Base-by-base conservation (phyloP, 306 rosid genomes). In the Lathyrus tuberosus region DNA sequence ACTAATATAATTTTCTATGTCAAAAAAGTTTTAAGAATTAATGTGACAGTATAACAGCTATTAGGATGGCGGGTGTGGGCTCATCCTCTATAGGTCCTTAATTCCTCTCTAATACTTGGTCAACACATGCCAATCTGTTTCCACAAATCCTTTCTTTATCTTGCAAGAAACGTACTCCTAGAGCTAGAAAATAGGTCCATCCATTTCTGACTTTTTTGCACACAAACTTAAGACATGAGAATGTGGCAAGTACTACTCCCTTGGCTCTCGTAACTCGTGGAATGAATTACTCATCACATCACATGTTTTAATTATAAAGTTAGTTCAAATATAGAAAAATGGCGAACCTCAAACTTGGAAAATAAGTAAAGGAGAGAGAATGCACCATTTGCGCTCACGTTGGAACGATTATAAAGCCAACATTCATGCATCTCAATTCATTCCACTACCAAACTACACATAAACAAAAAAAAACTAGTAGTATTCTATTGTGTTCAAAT, bases 331-430 rank as follows among this genome's bases (percentile, higher is more conserved):
- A 38, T 13, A 12, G 78, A 42, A 13, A 65, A 65, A 42, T 51
- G 5, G 16, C 11, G 5, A 73, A 63, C 72, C 60, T 65, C 51
- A 65, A 30, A 56, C 62, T 74, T 65, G 26, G 22, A 74, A 74
- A 65, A 0, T 1, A 41, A 54, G 41, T 24, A 65, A 60, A 52
- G 73, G 59, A 44, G 3, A 65, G 67, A 56, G 10, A 22, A 47
- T 2, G 13, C 48, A 52, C 41, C 2, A 20, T 20, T 33, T 49
- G 33, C 71, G 65, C 78, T 76, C 81, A 62, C 20, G 69, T 65
- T 65, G 48, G 82, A 89, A 79, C 87, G 96, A 83, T 83, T 86
- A 69, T 75, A 73, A 51, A 61, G 90, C 80, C 89, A 87, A 37
- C 20, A 58, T 79, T 78, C 85, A 87, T 91, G 97, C 94, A 84